phyloP scores from a whole-genome alignment of 1,284 basidiomycete genomes.

The Tilletia horrida region DNA sequence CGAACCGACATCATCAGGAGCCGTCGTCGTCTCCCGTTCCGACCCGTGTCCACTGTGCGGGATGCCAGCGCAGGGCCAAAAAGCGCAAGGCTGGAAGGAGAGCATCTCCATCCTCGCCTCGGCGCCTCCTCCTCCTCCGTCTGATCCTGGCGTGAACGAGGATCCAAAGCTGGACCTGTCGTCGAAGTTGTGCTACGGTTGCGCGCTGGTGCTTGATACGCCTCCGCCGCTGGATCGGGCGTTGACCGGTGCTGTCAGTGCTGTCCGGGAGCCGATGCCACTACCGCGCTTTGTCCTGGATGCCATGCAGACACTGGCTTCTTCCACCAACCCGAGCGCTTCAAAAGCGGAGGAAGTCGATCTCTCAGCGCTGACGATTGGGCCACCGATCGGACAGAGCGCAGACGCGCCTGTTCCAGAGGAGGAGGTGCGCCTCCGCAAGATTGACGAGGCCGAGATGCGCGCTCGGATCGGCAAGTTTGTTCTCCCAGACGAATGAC shows the following conservation, averaged over 20 bases:
- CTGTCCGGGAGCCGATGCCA: constrained; percentile 20
- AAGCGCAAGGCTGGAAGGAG: constrained; percentile 42
- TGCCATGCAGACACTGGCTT: constrained; percentile 24
- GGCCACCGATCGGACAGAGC: constrained; percentile 1
- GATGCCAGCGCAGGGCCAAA: constrained; percentile 32
- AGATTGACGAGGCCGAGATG: constrained; percentile 26
- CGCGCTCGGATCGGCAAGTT: constrained; percentile 32
- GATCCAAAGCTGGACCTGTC: constrained; percentile 1
- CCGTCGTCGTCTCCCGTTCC: not conserved
- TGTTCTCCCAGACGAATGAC: constrained; percentile 18
- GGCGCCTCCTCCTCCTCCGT: not conserved
- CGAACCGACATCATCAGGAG: not conserved
- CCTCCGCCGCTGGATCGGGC: constrained; percentile 20
- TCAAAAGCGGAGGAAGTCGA: not conserved
- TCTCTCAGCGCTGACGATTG: not conserved
- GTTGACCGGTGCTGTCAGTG: not conserved
- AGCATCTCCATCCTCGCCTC: constrained; percentile 33
- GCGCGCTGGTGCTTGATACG: constrained; percentile 30
- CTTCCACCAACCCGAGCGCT: not conserved
- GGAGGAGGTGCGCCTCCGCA: constrained; percentile 18
- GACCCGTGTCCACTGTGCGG: constrained; percentile 42
- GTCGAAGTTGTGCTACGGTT: constrained; percentile 31
- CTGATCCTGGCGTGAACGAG: not conserved
- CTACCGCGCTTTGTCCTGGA: constrained; percentile 29
- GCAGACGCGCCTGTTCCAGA: constrained; percentile 14